A percentile compares a stretch with the other conserved stretches of the same genome.
Conservation (phyloP, 306 rosid genomes). For the Coriaria nepalensis region DNA sequence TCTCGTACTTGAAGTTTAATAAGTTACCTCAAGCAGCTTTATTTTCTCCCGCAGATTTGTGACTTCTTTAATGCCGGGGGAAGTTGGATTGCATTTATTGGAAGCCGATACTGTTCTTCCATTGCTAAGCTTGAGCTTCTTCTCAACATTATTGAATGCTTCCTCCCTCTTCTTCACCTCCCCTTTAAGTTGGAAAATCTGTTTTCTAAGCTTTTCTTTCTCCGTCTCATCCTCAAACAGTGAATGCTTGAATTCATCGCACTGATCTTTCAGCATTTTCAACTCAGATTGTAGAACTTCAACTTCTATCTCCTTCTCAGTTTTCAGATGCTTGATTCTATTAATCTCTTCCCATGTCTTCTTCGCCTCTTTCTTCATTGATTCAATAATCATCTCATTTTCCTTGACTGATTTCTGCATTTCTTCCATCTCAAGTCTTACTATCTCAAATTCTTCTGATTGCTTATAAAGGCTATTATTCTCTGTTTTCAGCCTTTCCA, state of each 20-base stretch:
- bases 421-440: conserved; percentile 35
- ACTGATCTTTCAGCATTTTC: conserved; percentile 46
- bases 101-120: conserved; percentile 27
- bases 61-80: conserved; percentile 46
- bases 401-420: conserved; percentile 41
- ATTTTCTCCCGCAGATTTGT: conserved; percentile 54
- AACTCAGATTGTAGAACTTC: conserved; percentile 40
- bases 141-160: conserved; percentile 30
- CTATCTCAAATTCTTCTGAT: conserved; percentile 26
- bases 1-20: conserved; percentile 4
- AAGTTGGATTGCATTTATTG: conserved; percentile 26
- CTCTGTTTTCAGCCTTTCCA: conserved; percentile 39
- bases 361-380: conserved; percentile 48
- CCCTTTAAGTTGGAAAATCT: conserved; percentile 42
- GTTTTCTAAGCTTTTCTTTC: conserved; percentile 58
- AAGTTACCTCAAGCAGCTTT: conserved; percentile 73
- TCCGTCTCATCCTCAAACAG: conserved; percentile 52
- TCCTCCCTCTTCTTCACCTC: conserved; percentile 64
- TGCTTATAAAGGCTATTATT: conserved; percentile 26
- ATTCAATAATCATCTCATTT: conserved; percentile 35
- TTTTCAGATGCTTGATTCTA: conserved; percentile 27
- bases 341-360: conserved; percentile 35
- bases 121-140: conserved; percentile 45
- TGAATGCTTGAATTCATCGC: conserved; percentile 35
- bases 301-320: conserved; percentile 36